Evolutionary conservation across 176 grass and related monocot species (phyloP).

Genomic region (Cymbopogon citratus): DNA sequence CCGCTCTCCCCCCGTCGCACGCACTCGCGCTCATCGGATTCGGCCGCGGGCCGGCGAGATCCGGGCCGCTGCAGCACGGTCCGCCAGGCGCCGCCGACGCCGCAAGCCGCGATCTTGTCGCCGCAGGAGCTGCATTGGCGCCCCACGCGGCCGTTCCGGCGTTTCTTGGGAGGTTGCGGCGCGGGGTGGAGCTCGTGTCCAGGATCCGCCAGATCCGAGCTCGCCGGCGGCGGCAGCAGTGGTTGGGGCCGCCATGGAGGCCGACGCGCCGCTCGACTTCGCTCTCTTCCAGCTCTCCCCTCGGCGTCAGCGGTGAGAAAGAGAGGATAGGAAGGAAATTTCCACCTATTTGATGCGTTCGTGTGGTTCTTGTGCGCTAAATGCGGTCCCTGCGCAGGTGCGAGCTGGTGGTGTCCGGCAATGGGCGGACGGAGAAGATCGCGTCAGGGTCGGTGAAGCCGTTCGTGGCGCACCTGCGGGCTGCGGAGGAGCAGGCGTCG

Average conservation of each 20-base stretch:
- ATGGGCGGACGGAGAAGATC: conserved; percentile 92
- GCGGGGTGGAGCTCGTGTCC: not conserved
- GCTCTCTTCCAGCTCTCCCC: conserved; percentile 96
- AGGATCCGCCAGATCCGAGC: conserved; percentile 51
- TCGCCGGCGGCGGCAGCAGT: not conserved
- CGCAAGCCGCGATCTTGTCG: conserved; percentile 24
- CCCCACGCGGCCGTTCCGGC: conserved; percentile 13
- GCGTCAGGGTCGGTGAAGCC: conserved; percentile 92
- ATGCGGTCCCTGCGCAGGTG: conserved; percentile 48
- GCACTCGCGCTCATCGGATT: conserved; percentile 30
- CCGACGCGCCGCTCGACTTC: conserved; percentile 66
- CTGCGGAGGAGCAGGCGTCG: conserved; percentile 73
- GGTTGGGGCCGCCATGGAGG: conserved; percentile 51
- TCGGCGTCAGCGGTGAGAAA: conserved; percentile 67
- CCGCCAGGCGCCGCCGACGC: not conserved
- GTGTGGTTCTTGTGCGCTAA: conserved; percentile 19
- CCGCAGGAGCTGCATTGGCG: conserved; percentile 42
- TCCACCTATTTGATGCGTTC: conserved; percentile 10
- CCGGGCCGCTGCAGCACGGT: conserved; percentile 9
- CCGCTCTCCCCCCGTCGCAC: conserved; percentile 4
- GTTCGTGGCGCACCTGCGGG: conserved; percentile 77
- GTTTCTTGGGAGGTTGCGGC: conserved; percentile 17
- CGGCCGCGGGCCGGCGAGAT: conserved; percentile 33
- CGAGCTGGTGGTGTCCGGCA: conserved; percentile 84
- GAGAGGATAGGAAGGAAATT: not conserved